These are phyloP conservation scores for Tolypocladium tropicale DNA, from an alignment of 2,329 filamentous ascomycete species.

Conservation along the genomic window DNA sequence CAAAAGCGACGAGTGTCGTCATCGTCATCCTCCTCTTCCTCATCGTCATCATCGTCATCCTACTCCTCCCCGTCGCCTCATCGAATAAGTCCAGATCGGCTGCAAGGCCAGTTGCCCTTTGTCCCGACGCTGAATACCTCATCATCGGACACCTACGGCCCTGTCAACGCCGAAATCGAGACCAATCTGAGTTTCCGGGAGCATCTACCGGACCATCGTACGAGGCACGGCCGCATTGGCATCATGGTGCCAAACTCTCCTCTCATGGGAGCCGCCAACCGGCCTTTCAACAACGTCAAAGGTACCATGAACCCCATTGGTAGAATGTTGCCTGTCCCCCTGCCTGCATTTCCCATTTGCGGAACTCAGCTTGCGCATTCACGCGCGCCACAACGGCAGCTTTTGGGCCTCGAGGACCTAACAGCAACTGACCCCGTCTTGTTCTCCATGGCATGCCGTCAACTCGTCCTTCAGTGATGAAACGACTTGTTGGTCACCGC, in stretches of 20 bases:
- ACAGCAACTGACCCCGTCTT: neutral
- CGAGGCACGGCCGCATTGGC: slow-evolving; percentile 1
- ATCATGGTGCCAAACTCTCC: neutral
- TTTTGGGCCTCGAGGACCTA: neutral
- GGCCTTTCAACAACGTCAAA: neutral
- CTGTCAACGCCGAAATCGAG: slow-evolving; percentile 25
- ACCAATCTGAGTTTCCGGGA: slow-evolving; percentile 19
- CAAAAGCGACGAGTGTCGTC: neutral
- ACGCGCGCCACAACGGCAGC: neutral
- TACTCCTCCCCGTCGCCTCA: neutral
- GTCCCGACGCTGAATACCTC: slow-evolving; percentile 8
- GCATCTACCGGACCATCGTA: slow-evolving; percentile 13
- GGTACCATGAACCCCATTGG: neutral
- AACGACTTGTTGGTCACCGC: neutral
- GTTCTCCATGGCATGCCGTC: neutral
- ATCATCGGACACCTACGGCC: slow-evolving; percentile 18
- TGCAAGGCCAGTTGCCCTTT: slow-evolving; percentile 4
- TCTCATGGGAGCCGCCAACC: neutral
- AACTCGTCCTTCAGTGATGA: neutral
- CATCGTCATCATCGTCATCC: neutral
- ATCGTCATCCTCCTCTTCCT: neutral
- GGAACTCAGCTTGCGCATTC: neutral
- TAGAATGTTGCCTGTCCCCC: neutral
- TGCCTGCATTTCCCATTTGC: neutral
- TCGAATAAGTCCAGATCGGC: neutral